phyloP scores from a whole-genome alignment of 139 green algal genomes.

The Pseudopediastrum boryanum region DNA sequence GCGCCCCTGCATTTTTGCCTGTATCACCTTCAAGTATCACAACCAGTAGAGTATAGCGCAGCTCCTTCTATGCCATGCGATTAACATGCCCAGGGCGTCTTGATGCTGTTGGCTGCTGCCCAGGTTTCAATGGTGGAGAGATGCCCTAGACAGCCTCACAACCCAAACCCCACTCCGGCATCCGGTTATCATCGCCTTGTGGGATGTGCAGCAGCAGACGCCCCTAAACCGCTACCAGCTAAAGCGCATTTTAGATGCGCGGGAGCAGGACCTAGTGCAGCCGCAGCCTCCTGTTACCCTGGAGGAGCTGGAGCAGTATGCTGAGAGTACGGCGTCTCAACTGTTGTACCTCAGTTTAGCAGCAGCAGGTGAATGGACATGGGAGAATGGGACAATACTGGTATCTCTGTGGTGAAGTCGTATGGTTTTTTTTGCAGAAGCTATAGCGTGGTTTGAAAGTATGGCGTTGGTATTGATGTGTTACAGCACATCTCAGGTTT shows the following conservation, averaged over 20 bases:
- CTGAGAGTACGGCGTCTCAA: constrained; percentile 76
- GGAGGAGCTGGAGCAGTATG: constrained; percentile 72
- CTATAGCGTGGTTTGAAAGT: no score
- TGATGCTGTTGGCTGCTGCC: not conserved
- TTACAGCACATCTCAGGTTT: no score
- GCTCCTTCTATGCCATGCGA: no score
- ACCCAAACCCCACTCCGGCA: constrained; percentile 42
- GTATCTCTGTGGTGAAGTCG: not conserved
- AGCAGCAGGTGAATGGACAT: constrained; percentile 10
- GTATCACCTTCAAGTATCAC: no score
- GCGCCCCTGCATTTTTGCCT: no score
- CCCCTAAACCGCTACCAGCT: constrained; percentile 65
- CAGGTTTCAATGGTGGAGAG: constrained; percentile 85
- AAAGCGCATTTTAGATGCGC: constrained; percentile 66
- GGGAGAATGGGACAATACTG: not conserved
- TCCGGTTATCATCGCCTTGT: constrained; percentile 59
- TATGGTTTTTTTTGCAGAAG: not conserved
- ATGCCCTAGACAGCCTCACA: constrained; percentile 56
- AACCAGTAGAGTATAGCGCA: no score
- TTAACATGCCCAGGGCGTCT: no score
- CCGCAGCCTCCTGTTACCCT: constrained; percentile 57
- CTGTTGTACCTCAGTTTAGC: constrained; percentile 61
- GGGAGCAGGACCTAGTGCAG: constrained; percentile 67
- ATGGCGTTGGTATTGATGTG: no score
- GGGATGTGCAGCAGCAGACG: not conserved